Evolutionary conservation across 2,329 filamentous ascomycete genomes (phyloP).

Genomic region (Colletotrichum cuscutae): DNA sequence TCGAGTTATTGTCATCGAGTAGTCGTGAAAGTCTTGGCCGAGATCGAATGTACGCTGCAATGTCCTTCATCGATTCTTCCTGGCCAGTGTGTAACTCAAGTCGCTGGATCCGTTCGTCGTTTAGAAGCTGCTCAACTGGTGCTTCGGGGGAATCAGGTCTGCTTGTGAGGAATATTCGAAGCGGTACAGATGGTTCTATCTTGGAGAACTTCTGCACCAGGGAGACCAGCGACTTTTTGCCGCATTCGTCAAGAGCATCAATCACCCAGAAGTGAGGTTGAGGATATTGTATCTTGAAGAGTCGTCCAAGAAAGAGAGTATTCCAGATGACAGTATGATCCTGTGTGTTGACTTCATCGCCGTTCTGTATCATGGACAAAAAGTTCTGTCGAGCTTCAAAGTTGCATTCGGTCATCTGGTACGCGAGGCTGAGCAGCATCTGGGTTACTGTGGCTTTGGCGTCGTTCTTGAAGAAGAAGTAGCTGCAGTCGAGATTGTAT

Average conservation of each 20-base stretch:
- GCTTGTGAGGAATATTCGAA: slow-evolving; percentile 39
- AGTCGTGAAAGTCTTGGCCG: slow-evolving; percentile 28
- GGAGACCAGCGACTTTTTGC: slow-evolving; percentile 13
- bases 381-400: slow-evolving; percentile 36
- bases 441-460: slow-evolving; percentile 33
- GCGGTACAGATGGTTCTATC: slow-evolving; percentile 28
- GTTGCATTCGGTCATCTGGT: slow-evolving; percentile 39
- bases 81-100: slow-evolving; percentile 36
- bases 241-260: slow-evolving; percentile 39
- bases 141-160: slow-evolving; percentile 31
- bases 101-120: slow-evolving; percentile 32
- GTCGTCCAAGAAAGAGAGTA: slow-evolving; percentile 36
- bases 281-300: slow-evolving; percentile 34
- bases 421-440: slow-evolving; percentile 37
- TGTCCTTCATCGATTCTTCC: slow-evolving; percentile 36
- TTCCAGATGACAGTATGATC: slow-evolving; percentile 39
- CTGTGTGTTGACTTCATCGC: slow-evolving; percentile 25
- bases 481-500: not conserved
- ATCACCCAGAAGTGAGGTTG: slow-evolving; percentile 40
- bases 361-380: slow-evolving; percentile 36
- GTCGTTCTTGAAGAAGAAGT: slow-evolving; percentile 30
- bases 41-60: slow-evolving; percentile 23
- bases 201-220: slow-evolving; percentile 36
- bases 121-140: slow-evolving; percentile 35
- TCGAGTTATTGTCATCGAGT: not conserved